phyloP scores from a whole-genome alignment of 2,329 filamentous ascomycete species.

The Claviceps paspali region DNA sequence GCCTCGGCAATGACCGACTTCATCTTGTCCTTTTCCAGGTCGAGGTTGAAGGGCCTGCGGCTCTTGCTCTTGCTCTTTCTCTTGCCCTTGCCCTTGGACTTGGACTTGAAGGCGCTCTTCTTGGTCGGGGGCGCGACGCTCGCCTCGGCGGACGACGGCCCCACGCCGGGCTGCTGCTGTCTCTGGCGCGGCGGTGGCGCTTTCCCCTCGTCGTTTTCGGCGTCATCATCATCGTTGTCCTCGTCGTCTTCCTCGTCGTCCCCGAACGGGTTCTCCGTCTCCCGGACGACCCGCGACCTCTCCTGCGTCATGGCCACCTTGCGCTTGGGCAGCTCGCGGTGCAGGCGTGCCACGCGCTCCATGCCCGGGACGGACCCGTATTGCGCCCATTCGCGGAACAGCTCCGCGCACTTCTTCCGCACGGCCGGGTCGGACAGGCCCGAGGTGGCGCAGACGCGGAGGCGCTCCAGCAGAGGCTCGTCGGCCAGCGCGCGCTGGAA shows the following conservation, averaged over 20 bases:
- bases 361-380: conserved; percentile 74
- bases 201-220: too few species aligned
- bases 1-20: conserved; percentile 79
- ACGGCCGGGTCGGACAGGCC: conserved; percentile 73
- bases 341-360: conserved; percentile 62
- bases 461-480: conserved; percentile 77
- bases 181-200: too few species aligned
- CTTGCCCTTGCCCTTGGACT: conserved; percentile 23
- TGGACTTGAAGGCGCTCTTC: too few species aligned
- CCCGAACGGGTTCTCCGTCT: conserved; percentile 61
- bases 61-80: conserved; percentile 24
- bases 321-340: conserved; percentile 47
- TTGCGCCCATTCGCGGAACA: conserved; percentile 80
- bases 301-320: conserved; percentile 64
- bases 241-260: conserved; percentile 52
- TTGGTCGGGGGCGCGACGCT: too few species aligned
- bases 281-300: conserved; percentile 67
- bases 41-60: conserved; percentile 59
- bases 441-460: conserved; percentile 77
- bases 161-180: too few species aligned
- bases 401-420: conserved; percentile 70
- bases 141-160: too few species aligned
- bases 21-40: conserved; percentile 76
- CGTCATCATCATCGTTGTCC: too few species aligned
- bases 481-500: conserved; percentile 84